Conservation (phyloP, 208 protist species). For the Trypanosomatidae sp. region DNA sequence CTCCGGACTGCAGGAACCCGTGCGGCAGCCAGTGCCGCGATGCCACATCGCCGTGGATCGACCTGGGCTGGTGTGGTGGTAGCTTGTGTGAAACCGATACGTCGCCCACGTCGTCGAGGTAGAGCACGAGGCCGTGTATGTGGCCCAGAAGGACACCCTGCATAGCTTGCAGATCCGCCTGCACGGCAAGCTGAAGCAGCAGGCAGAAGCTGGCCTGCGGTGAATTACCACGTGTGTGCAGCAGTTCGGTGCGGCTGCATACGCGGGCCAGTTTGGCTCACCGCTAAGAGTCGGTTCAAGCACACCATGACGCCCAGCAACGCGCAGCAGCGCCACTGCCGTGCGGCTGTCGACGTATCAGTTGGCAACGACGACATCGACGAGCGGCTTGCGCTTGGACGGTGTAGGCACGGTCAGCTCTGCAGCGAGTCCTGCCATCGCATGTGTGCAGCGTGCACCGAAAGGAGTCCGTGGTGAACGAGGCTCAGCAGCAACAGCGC, state of each 20-base stretch:
- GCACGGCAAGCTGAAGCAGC: constrained; percentile 34
- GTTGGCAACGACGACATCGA: not conserved
- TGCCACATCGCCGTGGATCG: not conserved
- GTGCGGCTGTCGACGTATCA: not conserved
- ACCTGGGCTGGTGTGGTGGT: not conserved
- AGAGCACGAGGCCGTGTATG: constrained; percentile 28
- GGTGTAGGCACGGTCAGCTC: not conserved
- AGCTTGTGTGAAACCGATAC: not conserved
- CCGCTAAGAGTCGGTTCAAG: constrained; percentile 38
- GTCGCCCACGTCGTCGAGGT: constrained; percentile 26
- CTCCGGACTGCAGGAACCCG: constrained; percentile 7
- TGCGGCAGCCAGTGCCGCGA: constrained; percentile 26
- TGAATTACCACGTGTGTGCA: constrained; percentile 32
- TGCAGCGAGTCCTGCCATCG: not conserved
- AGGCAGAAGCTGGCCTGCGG: constrained; percentile 22
- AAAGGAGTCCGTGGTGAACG: constrained; percentile 27
- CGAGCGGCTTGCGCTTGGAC: not conserved
- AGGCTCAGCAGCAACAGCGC: constrained; percentile 34
- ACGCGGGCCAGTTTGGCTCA: constrained; percentile 18
- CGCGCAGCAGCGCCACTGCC: constrained; percentile 8
- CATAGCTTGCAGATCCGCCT: constrained; percentile 18
- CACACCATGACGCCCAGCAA: constrained; percentile 33
- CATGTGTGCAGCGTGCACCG: constrained; percentile 13
- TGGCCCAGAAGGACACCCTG: constrained; percentile 46
- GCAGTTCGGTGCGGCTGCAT: constrained; percentile 22